phyloP scores from a whole-genome alignment of 108 stramenopile genomes.

The Pseudonitzschia multiseries region DNA sequence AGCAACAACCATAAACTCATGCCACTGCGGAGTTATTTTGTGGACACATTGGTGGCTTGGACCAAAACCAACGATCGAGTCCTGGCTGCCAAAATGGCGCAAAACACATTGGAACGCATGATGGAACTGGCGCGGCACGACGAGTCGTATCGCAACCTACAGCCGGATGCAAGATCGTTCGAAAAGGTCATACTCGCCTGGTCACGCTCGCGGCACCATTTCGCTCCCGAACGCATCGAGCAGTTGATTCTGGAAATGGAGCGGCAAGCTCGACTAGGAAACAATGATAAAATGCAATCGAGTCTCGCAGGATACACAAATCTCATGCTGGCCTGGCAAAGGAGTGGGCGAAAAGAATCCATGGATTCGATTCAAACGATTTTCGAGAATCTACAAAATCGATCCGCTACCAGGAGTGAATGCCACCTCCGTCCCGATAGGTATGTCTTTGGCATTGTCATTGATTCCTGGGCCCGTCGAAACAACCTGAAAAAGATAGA shows the following conservation, averaged over 20 bases:
- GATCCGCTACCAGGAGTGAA: constrained; percentile 14
- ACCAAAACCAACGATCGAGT: constrained; percentile 24
- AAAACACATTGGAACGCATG: constrained; percentile 26
- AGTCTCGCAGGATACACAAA: constrained; percentile 26
- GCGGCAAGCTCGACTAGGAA: constrained; percentile 5
- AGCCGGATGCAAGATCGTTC: constrained; percentile 32
- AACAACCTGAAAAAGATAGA: constrained; percentile 4
- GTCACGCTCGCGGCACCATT: constrained; percentile 25
- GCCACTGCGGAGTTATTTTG: constrained; percentile 31
- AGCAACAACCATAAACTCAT: constrained; percentile 7
- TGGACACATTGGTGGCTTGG: constrained; percentile 33
- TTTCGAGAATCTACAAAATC: constrained; percentile 19
- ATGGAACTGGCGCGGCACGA: constrained; percentile 16
- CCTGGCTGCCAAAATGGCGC: constrained; percentile 19
- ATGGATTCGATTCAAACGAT: constrained; percentile 15
- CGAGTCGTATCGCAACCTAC: constrained; percentile 11
- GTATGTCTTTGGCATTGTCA: constrained; percentile 24
- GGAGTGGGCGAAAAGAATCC: constrained; percentile 5
- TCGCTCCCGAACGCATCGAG: constrained; percentile 22
- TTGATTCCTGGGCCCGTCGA: constrained; percentile 28
- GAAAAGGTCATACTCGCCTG: constrained; percentile 24
- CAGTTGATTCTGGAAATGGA: constrained; percentile 30
- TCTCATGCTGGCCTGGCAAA: constrained; percentile 37
- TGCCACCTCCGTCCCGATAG: constrained; percentile 25
- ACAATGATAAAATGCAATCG: constrained; percentile 25